Evolutionary conservation across 2,329 filamentous ascomycete genomes (phyloP), one percentile per base, ranked within the genome.

Genomic region (Aspergillus sp.): DNA sequence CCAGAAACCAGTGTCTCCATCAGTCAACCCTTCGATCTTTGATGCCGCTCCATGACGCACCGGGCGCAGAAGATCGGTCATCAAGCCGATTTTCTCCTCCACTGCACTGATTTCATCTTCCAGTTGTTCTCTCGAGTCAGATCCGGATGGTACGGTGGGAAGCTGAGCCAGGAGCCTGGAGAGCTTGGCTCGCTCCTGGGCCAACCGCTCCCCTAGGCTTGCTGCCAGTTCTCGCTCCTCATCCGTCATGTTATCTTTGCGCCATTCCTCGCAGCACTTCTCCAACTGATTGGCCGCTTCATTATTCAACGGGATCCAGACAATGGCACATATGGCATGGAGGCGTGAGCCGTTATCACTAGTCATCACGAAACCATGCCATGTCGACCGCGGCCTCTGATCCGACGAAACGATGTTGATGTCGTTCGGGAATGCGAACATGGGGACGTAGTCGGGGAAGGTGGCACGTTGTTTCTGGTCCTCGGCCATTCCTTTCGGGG

Each of bases 361-460:
- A 2, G 95, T 99, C 95, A 99, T 98, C 61, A 91, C 93, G 71
- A 99, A 99, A 49, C 95, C 95, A 76, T 99, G 95, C 95, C 95
- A 99, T 23, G 93, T 97, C n/a, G 95, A 93, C 61, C 92, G 84
- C 1, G 95, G 95, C 61, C 93, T 85, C 72, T 96, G 91, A 69
- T 99, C 95, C 1, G 93, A 93, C 1, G 95, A 97, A 9, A 98
- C 91, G 52, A 99, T 95, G 62, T 92, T 92, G 66, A 99, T 95
- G 73, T 99, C 95, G 75, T 98, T 97, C 46, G 95, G 95, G 68
- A 98, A 99, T 54, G 95, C 93, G 75, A 99, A 99, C 95, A 99
- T 98, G 56, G 95, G 95, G 17, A 99, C 91, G 69, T 97, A 99
- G 71, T 99, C 95, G 1, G 95, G 95, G 70, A 99, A 98, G 57